Evolutionary conservation across 805 yeast species (phyloP).

Genomic region (Ogataea populi-albae): DNA sequence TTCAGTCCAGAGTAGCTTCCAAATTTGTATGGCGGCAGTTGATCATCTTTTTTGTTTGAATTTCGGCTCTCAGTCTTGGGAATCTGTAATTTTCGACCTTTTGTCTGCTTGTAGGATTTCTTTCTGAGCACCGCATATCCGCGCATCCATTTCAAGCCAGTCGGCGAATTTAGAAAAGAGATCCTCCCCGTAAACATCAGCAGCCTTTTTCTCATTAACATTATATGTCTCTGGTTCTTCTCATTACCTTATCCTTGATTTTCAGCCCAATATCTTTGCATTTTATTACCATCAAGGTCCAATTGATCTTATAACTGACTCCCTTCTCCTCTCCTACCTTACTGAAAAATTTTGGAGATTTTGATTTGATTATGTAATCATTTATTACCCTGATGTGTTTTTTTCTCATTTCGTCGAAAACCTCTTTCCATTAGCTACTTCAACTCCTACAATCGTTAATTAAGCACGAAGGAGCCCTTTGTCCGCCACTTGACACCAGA

Average conservation of each 20-base stretch:
- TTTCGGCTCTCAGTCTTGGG: background rate
- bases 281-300: too few relatives aligned
- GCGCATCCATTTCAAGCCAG: too few relatives aligned
- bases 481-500: too few relatives aligned
- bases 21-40: slow-evolving; percentile 35
- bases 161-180: too few relatives aligned
- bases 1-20: slow-evolving; percentile 50
- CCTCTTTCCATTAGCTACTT: background rate
- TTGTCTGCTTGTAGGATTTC: slow-evolving; percentile 8
- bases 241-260: too few relatives aligned
- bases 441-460: background rate
- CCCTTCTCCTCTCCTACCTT: too few relatives aligned
- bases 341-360: slow-evolving; percentile 2
- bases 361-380: background rate
- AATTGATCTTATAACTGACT: too few relatives aligned
- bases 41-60: slow-evolving; percentile 8
- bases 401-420: slow-evolving; percentile 1
- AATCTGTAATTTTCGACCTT: slow-evolving; percentile 4
- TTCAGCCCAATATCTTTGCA: too few relatives aligned
- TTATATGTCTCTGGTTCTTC: background rate
- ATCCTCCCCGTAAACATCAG: too few relatives aligned
- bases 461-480: too few relatives aligned
- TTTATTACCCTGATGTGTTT: slow-evolving; percentile 12
- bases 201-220: too few relatives aligned
- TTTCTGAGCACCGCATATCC: too few relatives aligned